phyloP scores from a whole-genome alignment of 176 grass and related monocot species.

The Aegilops sharonensis region DNA sequence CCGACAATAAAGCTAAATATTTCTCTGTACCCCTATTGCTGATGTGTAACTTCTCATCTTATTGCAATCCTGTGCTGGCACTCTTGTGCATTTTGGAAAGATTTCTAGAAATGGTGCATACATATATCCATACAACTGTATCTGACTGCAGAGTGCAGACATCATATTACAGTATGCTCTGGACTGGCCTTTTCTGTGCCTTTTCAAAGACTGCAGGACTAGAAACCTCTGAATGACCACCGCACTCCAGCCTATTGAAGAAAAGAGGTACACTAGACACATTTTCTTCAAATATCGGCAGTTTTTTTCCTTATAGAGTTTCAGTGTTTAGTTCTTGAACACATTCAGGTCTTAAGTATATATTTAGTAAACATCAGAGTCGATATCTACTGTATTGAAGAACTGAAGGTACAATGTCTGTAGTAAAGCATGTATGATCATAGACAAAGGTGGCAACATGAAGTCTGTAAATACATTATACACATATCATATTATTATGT shows the following conservation, averaged over 20 bases:
- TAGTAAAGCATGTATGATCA: not conserved
- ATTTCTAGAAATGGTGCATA: not conserved
- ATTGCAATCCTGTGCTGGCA: not conserved
- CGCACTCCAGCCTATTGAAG: not conserved
- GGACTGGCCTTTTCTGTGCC: not conserved
- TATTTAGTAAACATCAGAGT: not conserved
- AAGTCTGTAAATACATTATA: not conserved
- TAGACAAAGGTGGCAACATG: not conserved
- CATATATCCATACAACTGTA: not conserved
- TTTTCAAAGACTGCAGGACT: not conserved
- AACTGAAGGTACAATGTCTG: not conserved
- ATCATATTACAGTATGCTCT: not conserved
- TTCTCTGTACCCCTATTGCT: not conserved
- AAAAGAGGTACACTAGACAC: constrained; percentile 12
- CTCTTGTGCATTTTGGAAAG: not conserved
- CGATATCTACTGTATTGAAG: not conserved
- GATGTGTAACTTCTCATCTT: not conserved
- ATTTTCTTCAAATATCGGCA: not conserved
- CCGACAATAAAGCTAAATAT: constrained; percentile 11
- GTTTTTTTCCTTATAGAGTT: not conserved
- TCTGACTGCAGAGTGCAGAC: not conserved
- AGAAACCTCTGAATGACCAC: not conserved
- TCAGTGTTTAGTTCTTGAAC: not conserved
- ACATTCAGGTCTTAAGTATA: not conserved
- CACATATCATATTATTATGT: not conserved